phyloP scores from a whole-genome alignment of 345 rosid genomes.

The Microthlaspi erraticum region DNA sequence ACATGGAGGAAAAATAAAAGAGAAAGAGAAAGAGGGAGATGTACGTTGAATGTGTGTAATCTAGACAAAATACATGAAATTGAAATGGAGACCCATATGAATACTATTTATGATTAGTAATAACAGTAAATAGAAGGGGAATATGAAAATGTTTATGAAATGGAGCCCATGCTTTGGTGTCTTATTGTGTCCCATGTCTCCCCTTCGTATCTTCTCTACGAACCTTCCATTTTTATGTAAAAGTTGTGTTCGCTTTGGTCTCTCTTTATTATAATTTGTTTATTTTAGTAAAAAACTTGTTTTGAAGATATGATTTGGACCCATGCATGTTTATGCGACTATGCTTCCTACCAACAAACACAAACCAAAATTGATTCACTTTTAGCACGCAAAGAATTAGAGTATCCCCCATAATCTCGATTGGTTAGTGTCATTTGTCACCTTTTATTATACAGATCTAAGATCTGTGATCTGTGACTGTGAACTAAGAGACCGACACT shows the following conservation, averaged over 20 bases:
- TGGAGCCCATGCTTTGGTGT: constrained; percentile 44
- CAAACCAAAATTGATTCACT: constrained; percentile 4
- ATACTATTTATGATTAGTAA: not conserved
- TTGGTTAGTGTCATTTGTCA: not conserved
- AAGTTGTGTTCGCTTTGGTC: constrained; percentile 22
- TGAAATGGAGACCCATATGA: constrained; percentile 42
- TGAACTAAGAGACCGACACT: too few species aligned
- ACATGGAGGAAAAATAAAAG: not conserved
- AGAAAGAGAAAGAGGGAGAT: constrained; percentile 26
- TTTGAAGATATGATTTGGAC: constrained; percentile 39
- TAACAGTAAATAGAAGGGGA: constrained; percentile 12
- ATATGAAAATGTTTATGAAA: constrained; percentile 1
- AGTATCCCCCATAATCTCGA: not conserved
- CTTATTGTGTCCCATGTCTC: constrained; percentile 40
- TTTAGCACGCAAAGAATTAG: not conserved
- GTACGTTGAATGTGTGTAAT: constrained; percentile 40
- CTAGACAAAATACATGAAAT: constrained; percentile 25
- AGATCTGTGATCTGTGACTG: not conserved
- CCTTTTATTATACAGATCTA: not conserved
- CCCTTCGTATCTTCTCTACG: constrained; percentile 16
- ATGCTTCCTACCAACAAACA: constrained; percentile 46
- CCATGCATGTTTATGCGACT: constrained; percentile 36
- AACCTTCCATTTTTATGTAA: constrained; percentile 41
- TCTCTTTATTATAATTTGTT: constrained; percentile 2
- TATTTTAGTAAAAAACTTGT: constrained; percentile 1